Conservation (phyloP, 805 yeast species). For the Suhomyces vadensis region DNA sequence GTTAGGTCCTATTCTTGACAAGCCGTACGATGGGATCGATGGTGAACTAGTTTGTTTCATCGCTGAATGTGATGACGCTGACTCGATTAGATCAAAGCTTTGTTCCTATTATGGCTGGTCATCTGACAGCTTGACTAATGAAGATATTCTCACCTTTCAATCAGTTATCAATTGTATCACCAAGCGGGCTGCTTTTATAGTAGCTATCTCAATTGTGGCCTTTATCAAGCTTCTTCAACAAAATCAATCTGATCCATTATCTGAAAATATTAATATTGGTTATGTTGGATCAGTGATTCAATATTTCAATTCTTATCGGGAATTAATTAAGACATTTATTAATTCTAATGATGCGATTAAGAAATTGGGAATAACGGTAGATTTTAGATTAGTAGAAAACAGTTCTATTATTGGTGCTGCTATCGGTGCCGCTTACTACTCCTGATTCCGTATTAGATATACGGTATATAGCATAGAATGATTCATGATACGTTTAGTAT, state of each 20-base stretch:
- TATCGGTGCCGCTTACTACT: constrained; percentile 45
- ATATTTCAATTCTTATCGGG: constrained; percentile 43
- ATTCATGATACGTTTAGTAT: neutral
- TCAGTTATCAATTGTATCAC: constrained; percentile 39
- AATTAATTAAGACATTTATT: constrained; percentile 22
- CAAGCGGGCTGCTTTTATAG: constrained; percentile 45
- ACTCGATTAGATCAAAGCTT: constrained; percentile 20
- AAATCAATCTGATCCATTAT: constrained; percentile 18
- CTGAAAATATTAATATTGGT: constrained; percentile 36
- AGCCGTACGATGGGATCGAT: constrained; percentile 32
- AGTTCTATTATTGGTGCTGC: constrained; percentile 57
- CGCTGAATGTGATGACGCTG: constrained; percentile 28
- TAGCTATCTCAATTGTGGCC: constrained; percentile 44
- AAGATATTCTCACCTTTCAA: constrained; percentile 32
- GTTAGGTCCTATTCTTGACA: constrained; percentile 15
- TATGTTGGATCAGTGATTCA: constrained; percentile 54
- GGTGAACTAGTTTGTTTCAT: constrained; percentile 46
- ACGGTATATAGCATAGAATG: constrained; percentile 3
- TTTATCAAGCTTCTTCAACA: constrained; percentile 30
- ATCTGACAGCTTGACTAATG: constrained; percentile 14
- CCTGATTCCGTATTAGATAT: constrained; percentile 2
- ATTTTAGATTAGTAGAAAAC: constrained; percentile 42
- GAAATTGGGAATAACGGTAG: constrained; percentile 32
- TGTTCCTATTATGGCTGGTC: constrained; percentile 24
- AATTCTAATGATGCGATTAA: constrained; percentile 25